Evolutionary conservation across 1,284 basidiomycete species (phyloP), one percentile per base, ranked within the genome.

Genomic region (Filobasidium uniguttulatum): DNA sequence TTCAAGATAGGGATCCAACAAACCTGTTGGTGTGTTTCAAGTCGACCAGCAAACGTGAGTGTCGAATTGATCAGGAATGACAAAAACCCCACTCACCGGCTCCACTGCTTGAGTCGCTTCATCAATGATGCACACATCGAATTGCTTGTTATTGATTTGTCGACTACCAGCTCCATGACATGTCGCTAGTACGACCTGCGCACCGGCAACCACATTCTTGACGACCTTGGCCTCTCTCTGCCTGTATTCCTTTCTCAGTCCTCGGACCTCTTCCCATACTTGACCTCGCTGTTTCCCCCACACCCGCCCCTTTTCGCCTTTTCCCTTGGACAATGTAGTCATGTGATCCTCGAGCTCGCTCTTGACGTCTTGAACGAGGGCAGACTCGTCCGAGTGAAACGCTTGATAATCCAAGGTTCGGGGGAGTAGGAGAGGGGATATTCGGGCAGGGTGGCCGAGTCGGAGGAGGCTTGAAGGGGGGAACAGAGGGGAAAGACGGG

Each of bases 41-140:
- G 5, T 5, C 14, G 9, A 7, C 17, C 45, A 19, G 3, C 23
- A 12, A 37, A 48, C 46, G 28, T 52, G n/a, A 52, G 30, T 14
- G 51, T 26, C 38, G 5, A 15, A 29, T 15, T 3, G 17, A 52
- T 2, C 53, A 34, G 9, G 53, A 36, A 8, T 38, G 37, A 33
- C 12, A 6, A 44, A 33, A 46, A 34, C 14, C 15, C 31, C 17
- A 59, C 70, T 57, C 61, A 89, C 85, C 7, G 89, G 85, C 69
- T 97, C 91, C n/a, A 94, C 66, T 2, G 89, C 91, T 66, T 97
- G 93, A 0, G 91, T 96, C 0, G 89, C 88, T 70, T 97, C 93
- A 59, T 97, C 93, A 35, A 98, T 88, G 36, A 97, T 83, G 7
- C 90, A 80, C 0, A 89, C 81, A 63, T 97, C 93, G 60, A 96